Evolutionary conservation across 2,329 filamentous ascomycete species (phyloP).

Genomic region (Stagonosporopsis vannaccii): DNA sequence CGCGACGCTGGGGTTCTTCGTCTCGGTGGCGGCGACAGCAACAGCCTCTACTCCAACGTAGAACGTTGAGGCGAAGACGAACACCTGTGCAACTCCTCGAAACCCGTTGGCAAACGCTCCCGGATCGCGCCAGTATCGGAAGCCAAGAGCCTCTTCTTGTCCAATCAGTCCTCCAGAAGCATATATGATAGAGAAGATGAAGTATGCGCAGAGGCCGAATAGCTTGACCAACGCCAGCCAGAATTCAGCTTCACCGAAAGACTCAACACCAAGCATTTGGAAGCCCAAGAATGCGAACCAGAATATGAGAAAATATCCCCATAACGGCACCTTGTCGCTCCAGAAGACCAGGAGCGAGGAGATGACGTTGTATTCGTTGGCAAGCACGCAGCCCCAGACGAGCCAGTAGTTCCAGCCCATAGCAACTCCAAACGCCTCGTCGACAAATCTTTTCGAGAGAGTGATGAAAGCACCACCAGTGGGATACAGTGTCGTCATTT

Average conservation of each 20-base stretch:
- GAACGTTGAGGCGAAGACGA: constrained; percentile 54
- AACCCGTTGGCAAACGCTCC: constrained; percentile 53
- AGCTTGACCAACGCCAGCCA: constrained; percentile 53
- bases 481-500: constrained; percentile 76
- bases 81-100: constrained; percentile 52
- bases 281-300: constrained; percentile 50
- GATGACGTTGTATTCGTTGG: constrained; percentile 76
- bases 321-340: constrained; percentile 59
- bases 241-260: constrained; percentile 54
- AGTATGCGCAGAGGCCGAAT: constrained; percentile 48
- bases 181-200: constrained; percentile 53
- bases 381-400: constrained; percentile 70
- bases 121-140: constrained; percentile 50
- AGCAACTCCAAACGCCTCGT: constrained; percentile 27
- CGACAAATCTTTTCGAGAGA: constrained; percentile 69
- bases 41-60: constrained; percentile 49
- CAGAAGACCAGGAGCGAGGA: constrained; percentile 72
- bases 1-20: constrained; percentile 54
- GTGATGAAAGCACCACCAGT: constrained; percentile 75
- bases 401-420: constrained; percentile 52
- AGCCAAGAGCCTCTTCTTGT: constrained; percentile 44
- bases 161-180: constrained; percentile 40
- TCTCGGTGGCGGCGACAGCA: constrained; percentile 47
- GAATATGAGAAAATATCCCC: constrained; percentile 53
- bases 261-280: constrained; percentile 51